Evolutionary conservation across 176 grass and related monocot species (phyloP).

Genomic region (Triticum urartu): DNA sequence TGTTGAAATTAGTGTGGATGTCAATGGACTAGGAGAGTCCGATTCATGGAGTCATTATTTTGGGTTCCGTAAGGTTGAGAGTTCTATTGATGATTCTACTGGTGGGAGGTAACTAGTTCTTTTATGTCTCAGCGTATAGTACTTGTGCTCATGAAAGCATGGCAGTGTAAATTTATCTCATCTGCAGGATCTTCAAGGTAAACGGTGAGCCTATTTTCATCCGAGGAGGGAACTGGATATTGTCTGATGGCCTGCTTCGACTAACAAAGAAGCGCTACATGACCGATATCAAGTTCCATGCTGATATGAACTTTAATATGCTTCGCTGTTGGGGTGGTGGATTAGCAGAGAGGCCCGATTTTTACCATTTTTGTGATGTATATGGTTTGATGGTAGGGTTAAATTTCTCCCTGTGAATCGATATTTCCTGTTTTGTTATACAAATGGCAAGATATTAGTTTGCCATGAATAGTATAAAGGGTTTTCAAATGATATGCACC

Average conservation of each 20-base stretch:
- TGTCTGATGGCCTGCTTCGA: constrained; percentile 88
- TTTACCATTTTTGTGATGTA: constrained; percentile 86
- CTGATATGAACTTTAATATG: constrained; percentile 99
- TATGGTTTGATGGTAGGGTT: constrained; percentile 86
- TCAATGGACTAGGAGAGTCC: constrained; percentile 83
- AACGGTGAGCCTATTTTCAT: constrained; percentile 90
- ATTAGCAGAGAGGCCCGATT: constrained; percentile 85
- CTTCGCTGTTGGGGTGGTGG: constrained; percentile 94
- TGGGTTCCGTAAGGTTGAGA: constrained; percentile 88
- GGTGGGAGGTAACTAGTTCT: constrained; percentile 74
- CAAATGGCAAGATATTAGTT: neutral
- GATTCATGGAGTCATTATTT: constrained; percentile 86
- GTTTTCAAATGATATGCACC: neutral
- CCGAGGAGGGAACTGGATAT: constrained; percentile 97
- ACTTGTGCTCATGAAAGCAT: constrained; percentile 17
- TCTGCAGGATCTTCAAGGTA: constrained; percentile 86
- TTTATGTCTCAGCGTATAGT: neutral
- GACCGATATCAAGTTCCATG: constrained; percentile 90
- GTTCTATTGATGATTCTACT: constrained; percentile 69
- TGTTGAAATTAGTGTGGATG: constrained; percentile 78
- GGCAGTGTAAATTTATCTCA: constrained; percentile 13
- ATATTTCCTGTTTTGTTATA: neutral
- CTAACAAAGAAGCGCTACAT: constrained; percentile 87
- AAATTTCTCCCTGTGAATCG: constrained; percentile 16
- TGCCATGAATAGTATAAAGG: neutral